Percentiles rank a stretch among this genome's conserved stretches.
These are phyloP conservation scores for Deinandra increscens DNA, from an alignment of 129 eudicot species.

Conservation along the genomic window DNA sequence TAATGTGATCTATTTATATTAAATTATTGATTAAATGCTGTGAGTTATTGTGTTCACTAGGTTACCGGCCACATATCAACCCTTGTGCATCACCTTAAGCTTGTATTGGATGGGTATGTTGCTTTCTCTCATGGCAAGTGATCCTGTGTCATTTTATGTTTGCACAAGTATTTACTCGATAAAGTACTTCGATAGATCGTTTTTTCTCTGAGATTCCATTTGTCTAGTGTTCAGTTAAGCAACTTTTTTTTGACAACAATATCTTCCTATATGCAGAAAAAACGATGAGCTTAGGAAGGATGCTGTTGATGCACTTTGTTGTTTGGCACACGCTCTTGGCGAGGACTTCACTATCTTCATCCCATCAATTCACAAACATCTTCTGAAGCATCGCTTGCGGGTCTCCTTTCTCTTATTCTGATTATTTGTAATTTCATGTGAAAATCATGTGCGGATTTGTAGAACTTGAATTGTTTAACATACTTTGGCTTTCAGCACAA, in stretches of 20 bases:
- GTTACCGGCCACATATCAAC: slow-evolving; percentile 94
- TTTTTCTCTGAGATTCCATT: background rate
- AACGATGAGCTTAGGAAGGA: slow-evolving; percentile 89
- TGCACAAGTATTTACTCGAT: background rate
- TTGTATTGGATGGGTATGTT: slow-evolving; percentile 94
- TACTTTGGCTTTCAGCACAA: slow-evolving; percentile 59
- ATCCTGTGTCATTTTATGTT: background rate
- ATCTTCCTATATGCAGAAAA: slow-evolving; percentile 51
- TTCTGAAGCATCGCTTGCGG: slow-evolving; percentile 73
- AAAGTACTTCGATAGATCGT: background rate
- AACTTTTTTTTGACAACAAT: background rate
- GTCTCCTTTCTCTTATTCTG: slow-evolving; percentile 36
- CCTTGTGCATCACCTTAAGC: slow-evolving; percentile 94
- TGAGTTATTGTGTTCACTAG: slow-evolving; percentile 39
- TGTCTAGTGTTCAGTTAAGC: background rate
- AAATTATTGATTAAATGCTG: slow-evolving; percentile 12
- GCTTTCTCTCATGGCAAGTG: background rate
- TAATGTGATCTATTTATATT: background rate
- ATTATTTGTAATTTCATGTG: background rate
- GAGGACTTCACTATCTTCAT: slow-evolving; percentile 94
- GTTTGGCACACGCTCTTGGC: slow-evolving; percentile 94
- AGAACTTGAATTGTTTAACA: background rate
- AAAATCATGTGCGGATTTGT: slow-evolving; percentile 2
- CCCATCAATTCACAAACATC: slow-evolving; percentile 83
- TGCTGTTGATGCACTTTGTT: slow-evolving; percentile 96